phyloP scores from a whole-genome alignment of 1,139 yeast genomes.

The Magnusiomyces tetraspermus region DNA sequence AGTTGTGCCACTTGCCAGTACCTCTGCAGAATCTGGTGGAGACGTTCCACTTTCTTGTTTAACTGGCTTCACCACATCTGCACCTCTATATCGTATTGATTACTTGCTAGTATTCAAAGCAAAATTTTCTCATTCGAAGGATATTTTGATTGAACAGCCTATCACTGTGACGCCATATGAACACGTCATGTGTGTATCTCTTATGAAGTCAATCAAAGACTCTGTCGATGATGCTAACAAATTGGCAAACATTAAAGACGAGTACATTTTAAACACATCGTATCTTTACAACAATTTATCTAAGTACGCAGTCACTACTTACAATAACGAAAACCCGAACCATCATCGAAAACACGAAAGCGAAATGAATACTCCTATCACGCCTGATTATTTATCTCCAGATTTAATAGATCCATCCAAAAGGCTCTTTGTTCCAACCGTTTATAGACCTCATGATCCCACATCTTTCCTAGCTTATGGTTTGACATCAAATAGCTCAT shows the following conservation, averaged over 20 bases:
- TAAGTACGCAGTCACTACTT: too few species aligned
- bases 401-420: not conserved
- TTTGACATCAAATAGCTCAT: conserved; percentile 10
- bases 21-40: conserved; percentile 24
- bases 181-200: conserved; percentile 31
- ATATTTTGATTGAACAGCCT: conserved; percentile 32
- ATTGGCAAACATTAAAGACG: conserved; percentile 32
- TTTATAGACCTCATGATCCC: conserved; percentile 13
- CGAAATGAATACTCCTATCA: not conserved
- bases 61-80: conserved; percentile 32
- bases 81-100: conserved; percentile 31
- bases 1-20: conserved; percentile 22
- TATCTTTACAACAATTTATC: not conserved
- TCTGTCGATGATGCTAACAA: conserved; percentile 31
- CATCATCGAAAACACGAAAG: not conserved
- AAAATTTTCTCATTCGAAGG: conserved; percentile 33
- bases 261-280: not conserved
- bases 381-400: not conserved
- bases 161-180: conserved; percentile 34
- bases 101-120: conserved; percentile 32
- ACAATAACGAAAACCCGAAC: too few species aligned
- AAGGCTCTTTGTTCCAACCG: conserved; percentile 6
- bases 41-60: conserved; percentile 30
- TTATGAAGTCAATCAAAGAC: conserved; percentile 30
- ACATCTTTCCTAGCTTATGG: conserved; percentile 12